Percentiles rank a stretch among this genome's conserved stretches.
Evolutionary conservation across 768 basidiomycete species (phyloP).

Genomic region (Leccinum rimulosum): DNA sequence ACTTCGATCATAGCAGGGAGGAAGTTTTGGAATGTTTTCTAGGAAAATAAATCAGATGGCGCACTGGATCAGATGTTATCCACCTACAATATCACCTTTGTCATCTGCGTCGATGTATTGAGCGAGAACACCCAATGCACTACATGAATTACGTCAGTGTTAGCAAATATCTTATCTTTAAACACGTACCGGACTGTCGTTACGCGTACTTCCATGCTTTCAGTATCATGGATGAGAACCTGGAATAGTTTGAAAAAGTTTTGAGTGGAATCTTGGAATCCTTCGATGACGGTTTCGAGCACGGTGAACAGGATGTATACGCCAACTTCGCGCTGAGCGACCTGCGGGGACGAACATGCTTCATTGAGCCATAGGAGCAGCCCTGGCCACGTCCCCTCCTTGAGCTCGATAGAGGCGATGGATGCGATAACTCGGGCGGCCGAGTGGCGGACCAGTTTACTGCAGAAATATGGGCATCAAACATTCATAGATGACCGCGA

Average conservation of each 20-base stretch:
- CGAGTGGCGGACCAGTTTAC: slow-evolving; percentile 89
- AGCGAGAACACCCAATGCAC: slow-evolving; percentile 88
- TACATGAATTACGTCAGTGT: slow-evolving; percentile 24
- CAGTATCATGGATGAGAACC: slow-evolving; percentile 70
- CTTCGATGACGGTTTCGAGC: slow-evolving; percentile 87
- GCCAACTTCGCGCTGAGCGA: slow-evolving; percentile 86
- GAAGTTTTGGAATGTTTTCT: slow-evolving; percentile 86
- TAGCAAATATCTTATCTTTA: neutral
- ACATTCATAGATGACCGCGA: neutral
- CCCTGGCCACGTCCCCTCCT: slow-evolving; percentile 74
- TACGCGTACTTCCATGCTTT: slow-evolving; percentile 86
- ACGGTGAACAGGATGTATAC: slow-evolving; percentile 88
- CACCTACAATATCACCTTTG: slow-evolving; percentile 78
- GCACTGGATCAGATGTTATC: neutral
- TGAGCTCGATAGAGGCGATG: slow-evolving; percentile 87
- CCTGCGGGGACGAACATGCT: slow-evolving; percentile 65
- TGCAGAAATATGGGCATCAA: slow-evolving; percentile 32
- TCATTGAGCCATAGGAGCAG: slow-evolving; percentile 86
- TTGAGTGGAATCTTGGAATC: slow-evolving; percentile 74
- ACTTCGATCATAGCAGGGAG: slow-evolving; percentile 89
- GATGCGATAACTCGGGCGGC: slow-evolving; percentile 90
- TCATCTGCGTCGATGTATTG: slow-evolving; percentile 90
- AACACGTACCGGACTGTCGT: slow-evolving; percentile 72
- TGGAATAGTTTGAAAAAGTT: slow-evolving; percentile 80
- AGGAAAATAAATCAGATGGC: slow-evolving; percentile 1